Conservation (phyloP, 2,329 filamentous ascomycete genomes). For the Scedosporium apiospermum region DNA sequence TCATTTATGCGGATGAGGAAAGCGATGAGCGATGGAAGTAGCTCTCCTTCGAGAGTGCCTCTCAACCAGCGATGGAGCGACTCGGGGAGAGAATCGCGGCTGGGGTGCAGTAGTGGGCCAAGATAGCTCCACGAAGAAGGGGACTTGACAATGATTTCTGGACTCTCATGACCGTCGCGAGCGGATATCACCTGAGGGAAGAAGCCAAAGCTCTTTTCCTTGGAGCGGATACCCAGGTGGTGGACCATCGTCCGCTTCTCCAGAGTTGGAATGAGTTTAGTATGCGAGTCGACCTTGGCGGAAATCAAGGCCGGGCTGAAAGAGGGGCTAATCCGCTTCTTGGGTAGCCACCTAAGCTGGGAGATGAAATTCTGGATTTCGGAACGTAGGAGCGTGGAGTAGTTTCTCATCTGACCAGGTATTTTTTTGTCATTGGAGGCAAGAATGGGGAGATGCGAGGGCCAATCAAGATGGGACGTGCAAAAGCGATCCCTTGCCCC, state of each 20-base stretch:
- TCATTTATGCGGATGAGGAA: constrained; percentile 29
- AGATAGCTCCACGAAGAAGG: constrained; percentile 34
- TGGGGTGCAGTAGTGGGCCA: constrained; percentile 26
- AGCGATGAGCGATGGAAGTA: constrained; percentile 24
- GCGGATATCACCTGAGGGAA: not conserved
- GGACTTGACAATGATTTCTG: constrained; percentile 13
- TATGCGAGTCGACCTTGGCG: too few relatives aligned
- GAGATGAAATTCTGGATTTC: too few relatives aligned
- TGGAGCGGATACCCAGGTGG: not conserved
- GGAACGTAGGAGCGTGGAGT: too few relatives aligned
- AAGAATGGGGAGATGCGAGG: too few relatives aligned
- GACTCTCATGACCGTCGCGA: not conserved
- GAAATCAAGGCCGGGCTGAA: too few relatives aligned
- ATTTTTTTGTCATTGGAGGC: too few relatives aligned
- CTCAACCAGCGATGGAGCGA: constrained; percentile 27
- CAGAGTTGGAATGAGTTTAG: too few relatives aligned
- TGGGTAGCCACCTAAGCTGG: too few relatives aligned
- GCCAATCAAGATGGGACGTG: too few relatives aligned
- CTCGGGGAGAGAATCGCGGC: not conserved
- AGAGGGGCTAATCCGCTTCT: too few relatives aligned
- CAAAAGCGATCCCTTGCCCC: too few relatives aligned
- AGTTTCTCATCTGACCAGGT: too few relatives aligned
- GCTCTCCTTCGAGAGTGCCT: constrained; percentile 22
- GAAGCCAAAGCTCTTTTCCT: not conserved
- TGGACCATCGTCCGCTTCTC: not conserved